phyloP scores from a whole-genome alignment of 1,284 basidiomycete species.

The Marasmius sp. region DNA sequence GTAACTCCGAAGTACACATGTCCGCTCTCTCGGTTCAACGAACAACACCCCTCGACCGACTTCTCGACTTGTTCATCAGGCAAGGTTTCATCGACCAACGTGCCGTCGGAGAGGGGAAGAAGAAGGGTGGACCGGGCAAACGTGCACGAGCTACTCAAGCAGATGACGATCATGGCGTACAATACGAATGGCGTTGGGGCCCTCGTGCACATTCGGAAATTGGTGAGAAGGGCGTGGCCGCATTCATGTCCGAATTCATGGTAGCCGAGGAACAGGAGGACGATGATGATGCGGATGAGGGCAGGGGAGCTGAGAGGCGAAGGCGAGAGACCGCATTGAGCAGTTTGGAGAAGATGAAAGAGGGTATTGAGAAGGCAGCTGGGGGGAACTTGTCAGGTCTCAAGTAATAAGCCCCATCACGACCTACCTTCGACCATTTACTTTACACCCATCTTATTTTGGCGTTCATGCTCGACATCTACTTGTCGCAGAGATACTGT shows the following conservation, averaged over 20 bases:
- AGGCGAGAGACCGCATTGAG: conserved; percentile 26
- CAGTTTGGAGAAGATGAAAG: conserved; percentile 46
- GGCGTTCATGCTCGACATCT: too few species aligned
- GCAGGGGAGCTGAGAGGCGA: conserved; percentile 17
- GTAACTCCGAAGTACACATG: conserved; percentile 41
- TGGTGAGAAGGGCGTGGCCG: conserved; percentile 62
- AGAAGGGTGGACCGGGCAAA: conserved; percentile 43
- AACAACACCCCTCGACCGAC: conserved; percentile 51
- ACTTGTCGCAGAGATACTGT: too few species aligned
- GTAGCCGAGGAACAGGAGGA: conserved; percentile 42
- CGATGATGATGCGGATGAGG: conserved; percentile 44
- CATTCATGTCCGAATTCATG: conserved; percentile 78
- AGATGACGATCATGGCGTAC: conserved; percentile 27
- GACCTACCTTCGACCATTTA: too few species aligned
- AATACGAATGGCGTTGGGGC: conserved; percentile 80
- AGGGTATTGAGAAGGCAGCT: conserved; percentile 62
- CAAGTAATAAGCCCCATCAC: conserved; percentile 22
- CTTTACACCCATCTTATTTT: too few species aligned
- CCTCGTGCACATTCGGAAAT: conserved; percentile 70
- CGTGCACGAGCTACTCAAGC: conserved; percentile 52
- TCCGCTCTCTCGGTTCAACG: conserved; percentile 49
- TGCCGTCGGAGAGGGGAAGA: conserved; percentile 43
- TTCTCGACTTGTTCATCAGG: conserved; percentile 54
- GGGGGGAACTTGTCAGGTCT: conserved; percentile 54
- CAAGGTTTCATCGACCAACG: conserved; percentile 70